Evolutionary conservation across 148 eudicot genomes (phyloP), one percentile per base, ranked within the genome.

Genomic region (Cornus suecica): DNA sequence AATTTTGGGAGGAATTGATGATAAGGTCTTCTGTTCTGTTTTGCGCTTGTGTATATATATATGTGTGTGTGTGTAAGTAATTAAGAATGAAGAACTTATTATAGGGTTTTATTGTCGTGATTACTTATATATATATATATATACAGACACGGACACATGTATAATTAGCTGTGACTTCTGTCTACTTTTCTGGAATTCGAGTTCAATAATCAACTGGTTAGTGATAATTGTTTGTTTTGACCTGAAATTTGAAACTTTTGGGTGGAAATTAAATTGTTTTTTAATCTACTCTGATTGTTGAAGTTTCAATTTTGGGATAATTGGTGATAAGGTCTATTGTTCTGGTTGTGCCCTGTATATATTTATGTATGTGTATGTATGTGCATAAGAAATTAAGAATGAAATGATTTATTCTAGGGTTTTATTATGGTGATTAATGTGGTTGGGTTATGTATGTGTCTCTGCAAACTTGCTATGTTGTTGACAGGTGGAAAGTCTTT

Each of bases 401-500:
- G n/a, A n/a, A n/a, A n/a, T n/a, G n/a, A n/a, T 8, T 22, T 66
- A 14, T 65, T 22, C 27, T 61, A 58, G 61, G n/a, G 63, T 73
- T 58, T 70, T 24, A 23, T 70, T 24, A 23, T 72, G 76, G 73
- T 74, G 78, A 79, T 77, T 80, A 37, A 8, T 37, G 42, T 2
- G 6, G 3, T 37, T 6, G 42, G 6, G 42, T 37, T 66, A 75
- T 58, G 34, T 42, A 48, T 54, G 31, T 20, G 66, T 51, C 28
- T 78, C 77, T 79, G 64, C 34, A 70, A 41, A 76, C 8, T 70
- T 73, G n/a, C 54, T 48, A 48, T 48, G 18, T 48, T 48, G 80
- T 30, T 80, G 83, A 83, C 83, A 74, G 18, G 67, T 79, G 78
- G 63, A 22, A 73, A 58, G 48, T 11, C 65, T 64, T 65, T 14